Percentiles rank a stretch among this genome's conserved stretches.
Conservation (phyloP, 768 basidiomycete genomes). For the Ramaria sp. region DNA sequence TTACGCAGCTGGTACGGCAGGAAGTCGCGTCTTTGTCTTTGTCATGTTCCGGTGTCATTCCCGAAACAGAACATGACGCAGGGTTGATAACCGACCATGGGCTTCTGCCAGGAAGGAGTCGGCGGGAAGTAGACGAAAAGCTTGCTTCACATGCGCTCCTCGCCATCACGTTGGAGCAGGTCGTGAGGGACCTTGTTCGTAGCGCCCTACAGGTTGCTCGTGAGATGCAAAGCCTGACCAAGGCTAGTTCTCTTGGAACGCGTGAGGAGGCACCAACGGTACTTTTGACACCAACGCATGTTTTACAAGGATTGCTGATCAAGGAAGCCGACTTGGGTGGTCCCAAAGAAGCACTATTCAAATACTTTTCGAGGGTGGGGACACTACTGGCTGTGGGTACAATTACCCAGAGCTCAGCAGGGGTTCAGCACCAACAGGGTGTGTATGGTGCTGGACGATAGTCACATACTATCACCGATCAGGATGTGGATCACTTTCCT, state of each 20-base stretch:
- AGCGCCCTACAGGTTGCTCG: slow-evolving; percentile 24
- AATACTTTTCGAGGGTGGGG: slow-evolving; percentile 4
- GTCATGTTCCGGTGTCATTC: not conserved
- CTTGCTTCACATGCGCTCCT: slow-evolving; percentile 31
- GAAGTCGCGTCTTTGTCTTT: slow-evolving; percentile 2
- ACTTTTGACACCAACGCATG: slow-evolving; percentile 29
- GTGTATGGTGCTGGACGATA: no score
- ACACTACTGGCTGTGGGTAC: not conserved
- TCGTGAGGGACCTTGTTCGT: slow-evolving; percentile 25
- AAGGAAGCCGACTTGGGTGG: not conserved
- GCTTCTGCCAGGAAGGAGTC: slow-evolving; percentile 9
- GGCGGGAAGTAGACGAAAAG: slow-evolving; percentile 12
- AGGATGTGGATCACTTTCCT: no score
- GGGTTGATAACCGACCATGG: slow-evolving; percentile 1
- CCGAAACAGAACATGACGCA: not conserved
- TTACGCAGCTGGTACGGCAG: slow-evolving; percentile 16
- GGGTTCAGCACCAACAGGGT: no score
- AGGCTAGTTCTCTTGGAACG: slow-evolving; percentile 12
- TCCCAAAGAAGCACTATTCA: slow-evolving; percentile 1
- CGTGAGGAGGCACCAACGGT: slow-evolving; percentile 14
- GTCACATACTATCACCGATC: no score
- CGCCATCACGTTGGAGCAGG: slow-evolving; percentile 21
- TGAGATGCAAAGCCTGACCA: slow-evolving; percentile 20
- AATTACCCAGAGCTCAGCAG: no score
- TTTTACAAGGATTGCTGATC: slow-evolving; percentile 25